These are phyloP conservation scores for Corylus heterophylla DNA, from an alignment of 306 rosid species.

Conservation along the genomic window DNA sequence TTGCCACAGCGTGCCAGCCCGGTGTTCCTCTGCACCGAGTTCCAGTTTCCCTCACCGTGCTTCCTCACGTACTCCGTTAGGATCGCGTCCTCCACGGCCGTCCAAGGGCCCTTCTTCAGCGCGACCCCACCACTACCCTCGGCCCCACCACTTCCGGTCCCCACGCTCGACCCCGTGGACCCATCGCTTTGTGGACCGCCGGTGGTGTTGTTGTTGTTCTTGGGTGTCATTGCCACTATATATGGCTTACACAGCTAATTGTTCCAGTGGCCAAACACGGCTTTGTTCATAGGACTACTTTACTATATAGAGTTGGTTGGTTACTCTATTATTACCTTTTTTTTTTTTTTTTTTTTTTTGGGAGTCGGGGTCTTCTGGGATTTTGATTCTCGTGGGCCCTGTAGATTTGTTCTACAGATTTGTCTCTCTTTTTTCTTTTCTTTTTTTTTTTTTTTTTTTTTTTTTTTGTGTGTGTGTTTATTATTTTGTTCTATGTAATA, in stretches of 20 bases:
- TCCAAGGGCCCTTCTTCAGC: slow-evolving; percentile 91
- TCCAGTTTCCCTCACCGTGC: slow-evolving; percentile 96
- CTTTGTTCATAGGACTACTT: not conserved
- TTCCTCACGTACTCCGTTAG: slow-evolving; percentile 73
- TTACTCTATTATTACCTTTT: not conserved
- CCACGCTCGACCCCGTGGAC: slow-evolving; percentile 11
- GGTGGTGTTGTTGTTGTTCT: slow-evolving; percentile 10
- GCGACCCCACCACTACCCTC: slow-evolving; percentile 21
- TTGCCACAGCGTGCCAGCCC: slow-evolving; percentile 84
- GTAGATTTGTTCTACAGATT: not conserved
- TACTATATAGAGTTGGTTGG: not conserved
- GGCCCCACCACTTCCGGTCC: slow-evolving; percentile 1
- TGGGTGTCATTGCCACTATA: slow-evolving; percentile 3
- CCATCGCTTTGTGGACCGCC: slow-evolving; percentile 22
- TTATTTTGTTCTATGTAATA: not conserved
- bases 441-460: not conserved
- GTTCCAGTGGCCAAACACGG: not conserved
- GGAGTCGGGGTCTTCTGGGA: not conserved
- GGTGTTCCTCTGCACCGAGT: slow-evolving; percentile 65
- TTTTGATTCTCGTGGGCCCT: not conserved
- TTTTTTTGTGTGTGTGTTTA: not conserved
- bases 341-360: not conserved
- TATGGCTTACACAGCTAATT: not conserved
- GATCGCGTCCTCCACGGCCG: slow-evolving; percentile 70
- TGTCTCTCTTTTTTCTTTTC: not conserved